These are phyloP conservation scores for Tylopilus balloui DNA, from an alignment of 768 basidiomycete species.

Conservation along the genomic window DNA sequence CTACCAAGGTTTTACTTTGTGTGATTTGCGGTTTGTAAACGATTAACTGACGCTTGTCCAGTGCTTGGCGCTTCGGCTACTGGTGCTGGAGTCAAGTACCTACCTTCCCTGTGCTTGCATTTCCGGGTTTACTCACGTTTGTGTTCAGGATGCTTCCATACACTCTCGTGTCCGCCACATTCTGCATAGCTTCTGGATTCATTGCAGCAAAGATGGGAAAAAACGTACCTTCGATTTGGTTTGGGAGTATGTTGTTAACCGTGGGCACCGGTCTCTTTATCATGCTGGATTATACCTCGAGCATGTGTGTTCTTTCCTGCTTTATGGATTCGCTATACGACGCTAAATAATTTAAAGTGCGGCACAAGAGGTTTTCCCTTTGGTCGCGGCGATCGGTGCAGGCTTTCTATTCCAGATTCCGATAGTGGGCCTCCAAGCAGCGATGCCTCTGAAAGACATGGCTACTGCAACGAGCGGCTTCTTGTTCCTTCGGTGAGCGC, in stretches of 20 bases:
- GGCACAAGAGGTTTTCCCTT: slow-evolving; percentile 55
- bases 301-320: slow-evolving; percentile 32
- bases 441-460: slow-evolving; percentile 85
- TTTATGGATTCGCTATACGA: background rate
- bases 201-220: slow-evolving; percentile 51
- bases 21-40: background rate
- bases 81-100: slow-evolving; percentile 57
- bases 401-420: slow-evolving; percentile 65
- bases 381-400: slow-evolving; percentile 58
- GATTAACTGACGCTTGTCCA: background rate
- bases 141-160: slow-evolving; percentile 63
- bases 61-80: slow-evolving; percentile 71
- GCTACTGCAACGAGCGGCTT: slow-evolving; percentile 74
- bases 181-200: slow-evolving; percentile 56
- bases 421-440: slow-evolving; percentile 70
- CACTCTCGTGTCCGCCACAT: slow-evolving; percentile 52
- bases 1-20: slow-evolving; percentile 43
- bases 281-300: slow-evolving; percentile 55
- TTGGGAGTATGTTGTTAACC: slow-evolving; percentile 50
- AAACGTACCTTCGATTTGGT: slow-evolving; percentile 64
- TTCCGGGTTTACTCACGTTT: background rate
- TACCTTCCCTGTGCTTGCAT: slow-evolving; percentile 35
- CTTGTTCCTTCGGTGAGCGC: slow-evolving; percentile 55
- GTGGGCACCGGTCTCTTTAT: slow-evolving; percentile 72
- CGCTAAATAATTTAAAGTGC: slow-evolving; percentile 37